phyloP scores from a whole-genome alignment of 164 flowering plant species.

The Kalanchoe fedtschenkoi region DNA sequence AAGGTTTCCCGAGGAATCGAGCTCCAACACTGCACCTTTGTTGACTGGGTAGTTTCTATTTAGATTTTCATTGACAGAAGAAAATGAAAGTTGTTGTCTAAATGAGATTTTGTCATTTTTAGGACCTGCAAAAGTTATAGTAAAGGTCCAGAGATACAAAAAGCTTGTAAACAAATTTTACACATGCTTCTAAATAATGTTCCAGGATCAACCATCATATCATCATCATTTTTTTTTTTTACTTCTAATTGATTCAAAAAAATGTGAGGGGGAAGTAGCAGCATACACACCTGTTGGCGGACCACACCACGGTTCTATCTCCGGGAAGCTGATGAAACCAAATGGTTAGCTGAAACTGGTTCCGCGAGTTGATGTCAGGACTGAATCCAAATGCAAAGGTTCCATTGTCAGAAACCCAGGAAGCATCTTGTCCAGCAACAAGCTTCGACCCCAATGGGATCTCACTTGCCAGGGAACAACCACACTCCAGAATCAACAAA shows the following conservation, averaged over 20 bases:
- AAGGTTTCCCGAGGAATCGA: slow-evolving; percentile 66
- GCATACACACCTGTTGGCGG: slow-evolving; percentile 57
- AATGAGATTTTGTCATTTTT: slow-evolving; percentile 10
- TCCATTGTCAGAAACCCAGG: slow-evolving; percentile 66
- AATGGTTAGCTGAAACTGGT: slow-evolving; percentile 41
- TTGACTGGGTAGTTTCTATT: slow-evolving; percentile 71
- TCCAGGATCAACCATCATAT: background rate
- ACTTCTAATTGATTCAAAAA: background rate
- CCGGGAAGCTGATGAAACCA: slow-evolving; percentile 80
- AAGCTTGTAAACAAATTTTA: slow-evolving; percentile 7
- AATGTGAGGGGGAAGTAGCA: background rate
- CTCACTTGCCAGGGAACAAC: slow-evolving; percentile 10
- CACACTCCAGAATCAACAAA: slow-evolving; percentile 7
- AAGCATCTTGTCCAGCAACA: slow-evolving; percentile 27
- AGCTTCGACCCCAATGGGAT: slow-evolving; percentile 48
- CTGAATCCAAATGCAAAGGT: slow-evolving; percentile 79
- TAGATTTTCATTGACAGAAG: slow-evolving; percentile 34
- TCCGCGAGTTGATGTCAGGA: slow-evolving; percentile 10
- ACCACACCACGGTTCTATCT: slow-evolving; percentile 61
- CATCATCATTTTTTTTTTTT: background rate
- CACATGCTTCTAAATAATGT: background rate
- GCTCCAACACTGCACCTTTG: slow-evolving; percentile 52
- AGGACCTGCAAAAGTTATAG: slow-evolving; percentile 29
- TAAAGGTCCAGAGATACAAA: slow-evolving; percentile 14
- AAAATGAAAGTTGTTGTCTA: slow-evolving; percentile 34